Conservation (phyloP, 371 early-diverging fungal species). For the Apophysomyces elegans region DNA sequence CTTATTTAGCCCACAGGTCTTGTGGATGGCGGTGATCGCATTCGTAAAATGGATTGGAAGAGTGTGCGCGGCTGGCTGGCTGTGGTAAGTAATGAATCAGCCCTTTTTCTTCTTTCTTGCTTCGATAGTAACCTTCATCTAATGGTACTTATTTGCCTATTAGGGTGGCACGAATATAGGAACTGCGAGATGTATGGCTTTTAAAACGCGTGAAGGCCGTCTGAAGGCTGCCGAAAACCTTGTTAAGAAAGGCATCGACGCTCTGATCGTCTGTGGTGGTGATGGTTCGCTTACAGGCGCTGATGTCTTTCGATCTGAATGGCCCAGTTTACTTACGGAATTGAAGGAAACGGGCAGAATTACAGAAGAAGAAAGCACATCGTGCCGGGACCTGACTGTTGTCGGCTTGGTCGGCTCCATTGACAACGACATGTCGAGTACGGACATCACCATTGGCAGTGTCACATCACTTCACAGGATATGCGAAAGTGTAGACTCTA, state of each 20-base stretch:
- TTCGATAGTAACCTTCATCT: background rate
- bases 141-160: background rate
- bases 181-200: constrained; percentile 91
- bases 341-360: constrained; percentile 66
- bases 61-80: constrained; percentile 88
- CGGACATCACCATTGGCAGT: constrained; percentile 98
- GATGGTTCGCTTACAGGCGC: constrained; percentile 99
- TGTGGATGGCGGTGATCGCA: constrained; percentile 90
- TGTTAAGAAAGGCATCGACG: constrained; percentile 91
- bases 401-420: constrained; percentile 97
- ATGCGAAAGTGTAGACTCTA: constrained; percentile 95
- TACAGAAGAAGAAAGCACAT: constrained; percentile 59
- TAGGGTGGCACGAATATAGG: constrained; percentile 98
- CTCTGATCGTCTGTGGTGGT: constrained; percentile 97
- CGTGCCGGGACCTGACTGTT: constrained; percentile 77
- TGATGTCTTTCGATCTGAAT: constrained; percentile 91
- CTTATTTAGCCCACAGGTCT: constrained; percentile 56
- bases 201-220: constrained; percentile 89
- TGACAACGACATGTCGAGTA: constrained; percentile 97
- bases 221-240: constrained; percentile 88
- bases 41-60: constrained; percentile 89
- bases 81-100: constrained; percentile 54
- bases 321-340: constrained; percentile 83
- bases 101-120: background rate
- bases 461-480: constrained; percentile 96